A percentile compares a stretch with the other conserved stretches of the same genome.
These are phyloP conservation scores for Coemansia sp. DNA, from an alignment of 192 early-diverging fungal genomes.

Conservation along the genomic window DNA sequence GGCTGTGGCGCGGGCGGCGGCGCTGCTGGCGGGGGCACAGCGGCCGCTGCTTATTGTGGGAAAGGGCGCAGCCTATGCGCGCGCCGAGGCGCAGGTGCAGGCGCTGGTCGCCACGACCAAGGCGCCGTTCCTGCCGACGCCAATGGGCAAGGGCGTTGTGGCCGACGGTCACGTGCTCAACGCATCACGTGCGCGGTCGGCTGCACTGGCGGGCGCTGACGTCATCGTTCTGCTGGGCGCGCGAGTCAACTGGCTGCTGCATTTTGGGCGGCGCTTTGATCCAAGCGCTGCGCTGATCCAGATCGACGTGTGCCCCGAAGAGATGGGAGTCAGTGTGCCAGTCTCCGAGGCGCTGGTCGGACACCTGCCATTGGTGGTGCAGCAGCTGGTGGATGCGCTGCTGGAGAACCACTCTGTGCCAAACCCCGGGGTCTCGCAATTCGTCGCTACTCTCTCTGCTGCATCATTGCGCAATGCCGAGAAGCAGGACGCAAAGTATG, in stretches of 20 bases:
- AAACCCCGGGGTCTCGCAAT: constrained; percentile 13
- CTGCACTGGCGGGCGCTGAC: constrained; percentile 63
- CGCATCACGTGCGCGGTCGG: constrained; percentile 62
- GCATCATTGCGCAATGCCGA: constrained; percentile 40
- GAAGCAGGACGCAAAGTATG: constrained; percentile 45
- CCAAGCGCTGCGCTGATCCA: constrained; percentile 65
- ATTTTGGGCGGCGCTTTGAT: constrained; percentile 62
- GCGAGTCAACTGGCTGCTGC: constrained; percentile 71
- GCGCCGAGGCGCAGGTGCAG: constrained; percentile 59
- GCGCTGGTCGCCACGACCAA: constrained; percentile 55
- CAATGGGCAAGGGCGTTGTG: constrained; percentile 70
- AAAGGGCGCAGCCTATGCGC: constrained; percentile 71
- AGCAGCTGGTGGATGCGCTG: constrained; percentile 49
- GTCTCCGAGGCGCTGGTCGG: constrained; percentile 58
- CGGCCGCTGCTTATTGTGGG: constrained; percentile 65
- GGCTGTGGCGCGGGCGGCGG: constrained; percentile 43
- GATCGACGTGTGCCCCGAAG: constrained; percentile 65
- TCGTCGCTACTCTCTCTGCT: too few relatives aligned
- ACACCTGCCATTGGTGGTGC: constrained; percentile 57
- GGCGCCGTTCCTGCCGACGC: constrained; percentile 71
- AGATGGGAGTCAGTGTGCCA: constrained; percentile 57
- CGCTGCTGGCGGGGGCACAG: constrained; percentile 49
- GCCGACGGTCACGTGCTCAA: constrained; percentile 61
- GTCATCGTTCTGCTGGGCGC: constrained; percentile 69
- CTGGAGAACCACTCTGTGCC: constrained; percentile 19